phyloP scores from a whole-genome alignment of 2,329 filamentous ascomycete genomes.

The Aspergillus floridensis region DNA sequence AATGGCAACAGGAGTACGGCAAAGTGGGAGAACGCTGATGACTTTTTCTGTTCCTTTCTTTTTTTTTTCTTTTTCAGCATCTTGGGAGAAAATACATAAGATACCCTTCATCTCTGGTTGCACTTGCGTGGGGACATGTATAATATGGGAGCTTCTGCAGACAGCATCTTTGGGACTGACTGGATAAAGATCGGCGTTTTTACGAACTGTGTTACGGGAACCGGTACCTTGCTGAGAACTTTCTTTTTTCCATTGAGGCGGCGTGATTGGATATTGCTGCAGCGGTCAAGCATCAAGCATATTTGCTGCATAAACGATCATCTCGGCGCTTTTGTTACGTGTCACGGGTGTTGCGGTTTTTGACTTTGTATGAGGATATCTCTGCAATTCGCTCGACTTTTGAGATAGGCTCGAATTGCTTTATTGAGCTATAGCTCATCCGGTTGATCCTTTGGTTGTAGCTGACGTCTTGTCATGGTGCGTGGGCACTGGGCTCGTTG shows the following conservation, averaged over 20 bases:
- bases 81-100: neutral
- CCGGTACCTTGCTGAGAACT: neutral
- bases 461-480: too few species aligned
- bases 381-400: neutral
- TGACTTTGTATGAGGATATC: neutral
- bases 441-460: too few species aligned
- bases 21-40: constrained; percentile 51
- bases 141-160: neutral
- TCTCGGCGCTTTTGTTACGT: too few species aligned
- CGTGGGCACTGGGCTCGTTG: too few species aligned
- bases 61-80: neutral
- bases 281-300: neutral
- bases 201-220: neutral
- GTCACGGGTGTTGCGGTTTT: too few species aligned
- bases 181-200: neutral
- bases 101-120: neutral
- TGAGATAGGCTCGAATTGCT: too few species aligned
- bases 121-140: neutral
- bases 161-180: neutral
- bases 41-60: neutral
- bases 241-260: neutral
- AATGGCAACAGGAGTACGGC: constrained; percentile 76
- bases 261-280: neutral
- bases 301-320: too few species aligned
- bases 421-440: too few species aligned